Conservation (phyloP, 495 filamentous ascomycete species). For the Hyaloscypha bicolor region DNA sequence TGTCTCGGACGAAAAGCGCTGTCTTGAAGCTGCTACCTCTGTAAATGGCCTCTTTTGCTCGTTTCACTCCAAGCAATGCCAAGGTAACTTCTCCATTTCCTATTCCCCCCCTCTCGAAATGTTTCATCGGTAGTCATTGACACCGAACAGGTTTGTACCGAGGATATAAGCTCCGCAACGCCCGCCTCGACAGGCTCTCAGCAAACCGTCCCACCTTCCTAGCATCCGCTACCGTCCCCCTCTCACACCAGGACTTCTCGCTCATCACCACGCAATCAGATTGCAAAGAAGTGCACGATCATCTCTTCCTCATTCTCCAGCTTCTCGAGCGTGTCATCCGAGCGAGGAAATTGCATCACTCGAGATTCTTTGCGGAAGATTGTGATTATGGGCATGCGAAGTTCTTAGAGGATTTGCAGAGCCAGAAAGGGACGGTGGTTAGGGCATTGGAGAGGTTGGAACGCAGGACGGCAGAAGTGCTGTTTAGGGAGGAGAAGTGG, state of each 20-base stretch:
- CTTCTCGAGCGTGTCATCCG: conserved; percentile 52
- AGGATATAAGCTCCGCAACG: conserved; percentile 52
- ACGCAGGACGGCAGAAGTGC: conserved; percentile 45
- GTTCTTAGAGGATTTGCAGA: conserved; percentile 49
- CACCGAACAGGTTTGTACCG: conserved; percentile 44
- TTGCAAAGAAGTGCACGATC: conserved; percentile 44
- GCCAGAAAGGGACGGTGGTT: conserved; percentile 40
- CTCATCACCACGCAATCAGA: conserved; percentile 39
- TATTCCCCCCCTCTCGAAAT: background rate
- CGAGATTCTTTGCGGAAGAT: conserved; percentile 51
- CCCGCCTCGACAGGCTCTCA: conserved; percentile 43
- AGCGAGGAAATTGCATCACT: conserved; percentile 55
- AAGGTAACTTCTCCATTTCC: background rate
- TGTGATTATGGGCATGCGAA: conserved; percentile 47
- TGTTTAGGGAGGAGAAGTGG: conserved; percentile 53
- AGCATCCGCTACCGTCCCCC: conserved; percentile 33
- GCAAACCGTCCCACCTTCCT: conserved; percentile 41
- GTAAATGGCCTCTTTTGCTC: conserved; percentile 50
- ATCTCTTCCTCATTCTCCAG: conserved; percentile 45
- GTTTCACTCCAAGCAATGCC: conserved; percentile 48
- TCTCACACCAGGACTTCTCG: conserved; percentile 47
- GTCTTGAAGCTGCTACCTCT: conserved; percentile 40
- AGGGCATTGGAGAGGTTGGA: conserved; percentile 50
- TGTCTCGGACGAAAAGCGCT: conserved; percentile 42
- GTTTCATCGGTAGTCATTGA: conserved; percentile 19